Conservation (phyloP, 768 basidiomycete species). For the Podaxis sp. region DNA sequence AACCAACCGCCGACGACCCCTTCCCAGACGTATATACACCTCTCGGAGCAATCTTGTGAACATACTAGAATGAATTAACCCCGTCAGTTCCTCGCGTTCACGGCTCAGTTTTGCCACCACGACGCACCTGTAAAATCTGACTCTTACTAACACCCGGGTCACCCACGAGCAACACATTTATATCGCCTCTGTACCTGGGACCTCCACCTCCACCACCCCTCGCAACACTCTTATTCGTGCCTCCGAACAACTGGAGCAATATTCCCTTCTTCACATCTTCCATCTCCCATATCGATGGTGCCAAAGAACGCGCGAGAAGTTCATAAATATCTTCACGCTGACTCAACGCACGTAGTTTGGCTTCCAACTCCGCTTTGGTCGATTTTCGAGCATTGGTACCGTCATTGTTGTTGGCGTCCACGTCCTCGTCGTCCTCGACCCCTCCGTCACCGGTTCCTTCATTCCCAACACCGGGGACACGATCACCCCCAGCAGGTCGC, state of each 20-base stretch:
- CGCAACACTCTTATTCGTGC: conserved; percentile 94
- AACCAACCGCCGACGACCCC: conserved; percentile 96
- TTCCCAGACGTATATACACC: conserved; percentile 98
- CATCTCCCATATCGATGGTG: conserved; percentile 97
- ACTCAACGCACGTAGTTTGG: conserved; percentile 71
- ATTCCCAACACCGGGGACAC: conserved; percentile 66
- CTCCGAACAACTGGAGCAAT: conserved; percentile 92
- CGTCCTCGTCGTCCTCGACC: conserved; percentile 39
- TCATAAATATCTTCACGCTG: conserved; percentile 82
- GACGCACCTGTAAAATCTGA: conserved; percentile 83
- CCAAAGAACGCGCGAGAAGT: conserved; percentile 77
- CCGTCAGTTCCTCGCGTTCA: background rate
- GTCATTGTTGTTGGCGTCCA: conserved; percentile 27
- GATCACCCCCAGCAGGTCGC: conserved; percentile 65
- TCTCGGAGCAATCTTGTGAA: conserved; percentile 97
- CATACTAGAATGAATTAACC: conserved; percentile 59
- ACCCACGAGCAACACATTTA: conserved; percentile 95
- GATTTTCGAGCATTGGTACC: conserved; percentile 39
- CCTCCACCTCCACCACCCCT: conserved; percentile 94
- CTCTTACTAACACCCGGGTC: conserved; percentile 98
- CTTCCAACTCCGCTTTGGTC: conserved; percentile 73
- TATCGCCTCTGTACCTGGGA: conserved; percentile 95
- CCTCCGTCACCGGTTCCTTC: conserved; percentile 70
- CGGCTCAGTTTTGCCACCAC: background rate
- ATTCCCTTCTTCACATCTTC: conserved; percentile 99